Conservation (phyloP, 2,329 filamentous ascomycete species). For the Xylariomycetidae sp. region DNA sequence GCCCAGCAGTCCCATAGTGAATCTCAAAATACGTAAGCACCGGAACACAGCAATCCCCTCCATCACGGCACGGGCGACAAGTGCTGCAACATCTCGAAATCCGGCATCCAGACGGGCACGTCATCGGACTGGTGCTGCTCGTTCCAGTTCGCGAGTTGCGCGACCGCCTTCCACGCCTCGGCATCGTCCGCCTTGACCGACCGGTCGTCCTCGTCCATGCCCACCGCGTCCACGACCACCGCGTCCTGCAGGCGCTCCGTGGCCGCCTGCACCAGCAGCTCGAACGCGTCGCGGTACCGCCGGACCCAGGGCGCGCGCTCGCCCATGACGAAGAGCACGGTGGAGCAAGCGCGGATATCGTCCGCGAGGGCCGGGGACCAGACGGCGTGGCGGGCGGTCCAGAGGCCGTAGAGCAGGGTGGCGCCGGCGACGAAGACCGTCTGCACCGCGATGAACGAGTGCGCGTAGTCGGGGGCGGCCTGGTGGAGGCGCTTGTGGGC, state of each 20-base stretch:
- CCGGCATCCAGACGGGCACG: slow-evolving; percentile 24
- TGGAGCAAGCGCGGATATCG: slow-evolving; percentile 41
- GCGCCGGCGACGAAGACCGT: slow-evolving; percentile 37
- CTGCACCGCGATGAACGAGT: slow-evolving; percentile 37
- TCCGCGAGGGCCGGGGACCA: slow-evolving; percentile 44
- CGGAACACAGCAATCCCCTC: no score
- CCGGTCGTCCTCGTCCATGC: slow-evolving; percentile 1
- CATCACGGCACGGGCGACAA: slow-evolving; percentile 16
- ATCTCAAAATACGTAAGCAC: no score
- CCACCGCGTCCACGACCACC: background rate
- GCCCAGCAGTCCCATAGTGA: no score
- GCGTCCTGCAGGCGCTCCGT: slow-evolving; percentile 39
- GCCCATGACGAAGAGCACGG: slow-evolving; percentile 43
- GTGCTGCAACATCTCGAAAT: slow-evolving; percentile 25
- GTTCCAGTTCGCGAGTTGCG: slow-evolving; percentile 25
- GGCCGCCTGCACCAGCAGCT: slow-evolving; percentile 37
- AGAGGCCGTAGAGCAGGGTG: slow-evolving; percentile 32
- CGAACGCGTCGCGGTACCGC: slow-evolving; percentile 41
- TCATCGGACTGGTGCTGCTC: slow-evolving; percentile 24
- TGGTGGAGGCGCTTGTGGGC: slow-evolving; percentile 36
- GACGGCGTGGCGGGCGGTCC: slow-evolving; percentile 36
- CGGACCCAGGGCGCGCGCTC: slow-evolving; percentile 42
- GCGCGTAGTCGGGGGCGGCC: slow-evolving; percentile 32
- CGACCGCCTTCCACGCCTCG: slow-evolving; percentile 23
- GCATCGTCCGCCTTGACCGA: slow-evolving; percentile 10